Evolutionary conservation across 345 rosid species (phyloP).

Genomic region (Laguncularia racemosa): DNA sequence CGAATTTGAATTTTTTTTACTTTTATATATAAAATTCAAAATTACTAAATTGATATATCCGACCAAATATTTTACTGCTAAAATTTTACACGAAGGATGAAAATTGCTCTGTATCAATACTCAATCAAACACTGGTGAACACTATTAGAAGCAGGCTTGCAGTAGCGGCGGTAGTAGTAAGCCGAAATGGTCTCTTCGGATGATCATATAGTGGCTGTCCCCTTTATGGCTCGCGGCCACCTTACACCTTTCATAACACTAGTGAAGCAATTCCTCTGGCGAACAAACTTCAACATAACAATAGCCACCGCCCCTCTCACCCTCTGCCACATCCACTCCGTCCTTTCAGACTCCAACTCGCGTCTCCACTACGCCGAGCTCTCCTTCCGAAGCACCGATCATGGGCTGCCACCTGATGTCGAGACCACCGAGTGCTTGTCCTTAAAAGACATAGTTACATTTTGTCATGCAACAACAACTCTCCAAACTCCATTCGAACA

Average conservation of each 20-base stretch:
- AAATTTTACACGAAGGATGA: no score
- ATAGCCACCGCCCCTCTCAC: conserved; percentile 40
- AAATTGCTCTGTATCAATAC: no score
- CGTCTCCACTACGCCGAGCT: conserved; percentile 23
- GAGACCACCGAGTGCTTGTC: conserved; percentile 42
- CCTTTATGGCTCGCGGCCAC: conserved; percentile 50
- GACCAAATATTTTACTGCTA: no score
- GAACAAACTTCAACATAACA: conserved; percentile 23
- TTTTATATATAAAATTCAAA: no score
- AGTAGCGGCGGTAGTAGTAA: no score
- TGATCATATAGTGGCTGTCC: conserved; percentile 34
- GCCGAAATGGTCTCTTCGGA: no score
- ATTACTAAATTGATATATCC: no score
- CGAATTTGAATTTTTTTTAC: no score
- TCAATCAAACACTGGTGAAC: no score
- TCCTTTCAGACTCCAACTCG: conserved; percentile 9
- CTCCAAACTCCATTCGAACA: conserved; percentile 19
- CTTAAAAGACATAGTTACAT: conserved; percentile 5
- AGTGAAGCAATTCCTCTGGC: conserved; percentile 7
- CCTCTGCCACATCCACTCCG: conserved; percentile 23
- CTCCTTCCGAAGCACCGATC: conserved; percentile 22
- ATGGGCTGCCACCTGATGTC: conserved; percentile 29
- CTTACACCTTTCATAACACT: conserved; percentile 45
- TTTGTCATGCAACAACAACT: conserved; percentile 12
- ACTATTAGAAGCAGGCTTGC: no score